Evolutionary conservation across 73 alveolate species (phyloP), one percentile per base, ranked within the genome.

Genomic region (Urostyla sp.): DNA sequence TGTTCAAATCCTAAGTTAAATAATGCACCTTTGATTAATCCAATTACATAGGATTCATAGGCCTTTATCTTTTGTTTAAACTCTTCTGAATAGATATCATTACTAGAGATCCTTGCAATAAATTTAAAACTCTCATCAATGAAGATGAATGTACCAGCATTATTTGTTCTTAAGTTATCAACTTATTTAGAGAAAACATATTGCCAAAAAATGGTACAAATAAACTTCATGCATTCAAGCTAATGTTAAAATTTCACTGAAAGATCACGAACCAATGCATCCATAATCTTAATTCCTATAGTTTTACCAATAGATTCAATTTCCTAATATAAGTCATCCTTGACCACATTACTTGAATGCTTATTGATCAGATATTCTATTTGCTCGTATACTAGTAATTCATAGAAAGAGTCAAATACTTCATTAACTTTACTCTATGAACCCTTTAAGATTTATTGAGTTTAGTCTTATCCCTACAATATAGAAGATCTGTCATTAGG

Each of bases 141-240:
- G 30, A 76, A 30, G n/a, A 76, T 58, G 43, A 59, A 76, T 5
- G 88, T 76, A 56, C 88, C 88, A 18, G 75, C 21, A 24, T 76
- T 60, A 43, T 76, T 76, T 6, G 88, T 76, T 24, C 72, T 32
- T 5, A 76, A 50, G 49, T 76, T 76, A 37, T 76, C 88, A 10
- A 76, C 61, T 26, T 49, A 24, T 35, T 76, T 76, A 34, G 59
- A 13, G 54, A 76, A 76, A 18, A 45, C 26, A 36, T 28, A 76
- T 55, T 76, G 31, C 88, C 88, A 76, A 46, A 76, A 76, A 31
- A 58, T 72, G 5, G 80, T 57, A 55, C 88, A 57, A 16, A 76
- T 31, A 67, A 76, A 76, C 55, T 76, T 76, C 57, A 76, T 76
- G 50, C 55, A 44, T 23, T 76, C 88, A 10, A 76, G 69, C 75